Conservation (phyloP, 176 grass and related monocot species). For the Metroxylon sagu region DNA sequence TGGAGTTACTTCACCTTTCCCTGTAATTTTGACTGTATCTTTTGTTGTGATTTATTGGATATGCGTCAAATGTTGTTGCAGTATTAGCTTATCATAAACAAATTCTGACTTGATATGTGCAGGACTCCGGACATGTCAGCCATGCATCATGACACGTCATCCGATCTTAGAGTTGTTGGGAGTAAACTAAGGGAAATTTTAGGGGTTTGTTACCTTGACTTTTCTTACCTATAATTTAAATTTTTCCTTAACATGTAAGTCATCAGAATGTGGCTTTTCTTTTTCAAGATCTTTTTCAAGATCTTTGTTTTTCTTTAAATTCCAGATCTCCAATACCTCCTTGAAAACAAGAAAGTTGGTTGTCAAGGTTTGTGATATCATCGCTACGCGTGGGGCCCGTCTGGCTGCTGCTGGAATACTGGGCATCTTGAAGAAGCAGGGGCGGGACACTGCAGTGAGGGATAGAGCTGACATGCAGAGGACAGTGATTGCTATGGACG, state of each 20-base stretch:
- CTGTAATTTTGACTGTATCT: no score
- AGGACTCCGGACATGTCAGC: slow-evolving; percentile 15
- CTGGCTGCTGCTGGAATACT: slow-evolving; percentile 11
- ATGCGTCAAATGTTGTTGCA: no score
- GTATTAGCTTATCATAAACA: neutral
- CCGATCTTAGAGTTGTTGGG: slow-evolving; percentile 14
- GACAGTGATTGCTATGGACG: slow-evolving; percentile 10
- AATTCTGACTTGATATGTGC: neutral
- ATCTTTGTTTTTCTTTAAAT: neutral
- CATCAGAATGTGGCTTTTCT: neutral
- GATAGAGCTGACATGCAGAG: neutral
- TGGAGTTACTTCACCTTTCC: no score
- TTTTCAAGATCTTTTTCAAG: neutral
- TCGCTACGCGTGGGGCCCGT: slow-evolving; percentile 9
- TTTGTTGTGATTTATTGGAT: no score
- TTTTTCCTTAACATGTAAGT: neutral
- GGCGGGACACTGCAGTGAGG: neutral
- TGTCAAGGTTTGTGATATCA: slow-evolving; percentile 5
- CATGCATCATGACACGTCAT: slow-evolving; percentile 16
- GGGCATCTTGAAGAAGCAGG: slow-evolving; percentile 11
- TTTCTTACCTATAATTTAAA: neutral
- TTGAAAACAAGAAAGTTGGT: slow-evolving; percentile 10
- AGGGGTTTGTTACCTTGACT: neutral
- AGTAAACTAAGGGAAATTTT: slow-evolving; percentile 6
- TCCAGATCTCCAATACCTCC: slow-evolving; percentile 4